Percentiles rank a stretch among this genome's conserved stretches.
Evolutionary conservation across 768 basidiomycete species (phyloP).

Genomic region (Phanerochaete carnosa): DNA sequence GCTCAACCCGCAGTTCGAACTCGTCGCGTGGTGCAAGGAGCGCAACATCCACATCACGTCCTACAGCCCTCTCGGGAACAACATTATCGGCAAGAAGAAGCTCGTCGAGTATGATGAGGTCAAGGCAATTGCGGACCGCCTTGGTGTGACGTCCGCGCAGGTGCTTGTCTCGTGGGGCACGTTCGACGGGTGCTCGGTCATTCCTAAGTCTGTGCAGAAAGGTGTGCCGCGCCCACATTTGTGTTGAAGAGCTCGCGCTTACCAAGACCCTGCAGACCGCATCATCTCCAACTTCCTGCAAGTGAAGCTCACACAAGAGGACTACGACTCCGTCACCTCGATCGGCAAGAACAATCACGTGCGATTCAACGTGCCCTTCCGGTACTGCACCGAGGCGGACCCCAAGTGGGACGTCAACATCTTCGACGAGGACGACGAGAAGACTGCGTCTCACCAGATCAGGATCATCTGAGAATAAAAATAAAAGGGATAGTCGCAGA

Average conservation of each 20-base stretch:
- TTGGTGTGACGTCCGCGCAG: constrained; percentile 70
- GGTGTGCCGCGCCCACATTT: constrained; percentile 22
- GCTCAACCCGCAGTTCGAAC: constrained; percentile 69
- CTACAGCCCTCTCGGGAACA: constrained; percentile 77
- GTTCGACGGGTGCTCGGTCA: constrained; percentile 73
- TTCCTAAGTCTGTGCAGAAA: constrained; percentile 79
- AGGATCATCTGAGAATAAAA: constrained; percentile 20
- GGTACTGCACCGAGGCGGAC: constrained; percentile 33
- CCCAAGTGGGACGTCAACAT: constrained; percentile 71
- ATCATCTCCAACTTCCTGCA: constrained; percentile 79
- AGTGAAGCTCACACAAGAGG: constrained; percentile 60
- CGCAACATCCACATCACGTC: constrained; percentile 72
- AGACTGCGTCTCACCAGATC: constrained; percentile 29
- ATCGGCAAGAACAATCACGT: constrained; percentile 47
- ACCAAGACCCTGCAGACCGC: constrained; percentile 36
- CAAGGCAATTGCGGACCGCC: constrained; percentile 55
- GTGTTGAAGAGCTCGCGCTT: not conserved
- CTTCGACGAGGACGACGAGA: constrained; percentile 64
- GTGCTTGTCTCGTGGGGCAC: constrained; percentile 82
- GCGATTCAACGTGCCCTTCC: constrained; percentile 63
- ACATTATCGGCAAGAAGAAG: constrained; percentile 62
- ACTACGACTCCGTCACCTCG: constrained; percentile 56
- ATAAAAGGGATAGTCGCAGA: not conserved
- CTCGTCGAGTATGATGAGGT: constrained; percentile 67
- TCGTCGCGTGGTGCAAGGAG: constrained; percentile 64